These are phyloP conservation scores for Colletotrichum spinosum DNA, from an alignment of 2,329 filamentous ascomycete species.

Conservation along the genomic window DNA sequence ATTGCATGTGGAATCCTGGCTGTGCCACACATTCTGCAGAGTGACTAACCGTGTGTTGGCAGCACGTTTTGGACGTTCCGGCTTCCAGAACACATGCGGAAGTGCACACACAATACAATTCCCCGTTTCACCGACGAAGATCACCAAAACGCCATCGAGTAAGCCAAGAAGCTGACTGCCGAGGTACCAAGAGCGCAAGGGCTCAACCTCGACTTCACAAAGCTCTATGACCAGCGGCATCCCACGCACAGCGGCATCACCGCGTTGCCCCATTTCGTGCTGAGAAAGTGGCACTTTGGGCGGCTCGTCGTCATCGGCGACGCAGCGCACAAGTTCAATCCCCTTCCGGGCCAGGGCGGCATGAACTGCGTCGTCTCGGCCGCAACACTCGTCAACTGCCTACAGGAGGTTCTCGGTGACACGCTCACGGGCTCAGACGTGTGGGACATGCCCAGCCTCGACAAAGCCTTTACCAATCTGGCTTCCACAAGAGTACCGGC, in stretches of 20 bases:
- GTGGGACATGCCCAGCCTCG: slow-evolving; percentile 1
- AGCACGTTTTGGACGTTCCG: slow-evolving; percentile 4
- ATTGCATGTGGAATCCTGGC: background rate
- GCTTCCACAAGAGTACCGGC: background rate
- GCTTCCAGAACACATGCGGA: background rate
- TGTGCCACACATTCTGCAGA: too few relatives aligned
- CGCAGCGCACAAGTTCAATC: slow-evolving; percentile 47
- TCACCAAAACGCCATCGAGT: background rate
- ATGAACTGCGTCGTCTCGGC: slow-evolving; percentile 43
- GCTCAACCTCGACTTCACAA: background rate
- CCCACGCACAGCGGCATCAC: slow-evolving; percentile 39
- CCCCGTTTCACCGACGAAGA: background rate
- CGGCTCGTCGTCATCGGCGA: slow-evolving; percentile 47
- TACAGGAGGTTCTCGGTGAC: background rate
- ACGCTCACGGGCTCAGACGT: background rate
- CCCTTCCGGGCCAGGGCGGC: slow-evolving; percentile 42
- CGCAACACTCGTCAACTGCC: slow-evolving; percentile 39
- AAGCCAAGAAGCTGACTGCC: background rate
- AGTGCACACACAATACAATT: background rate
- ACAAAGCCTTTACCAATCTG: background rate
- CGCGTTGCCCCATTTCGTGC: slow-evolving; percentile 47
- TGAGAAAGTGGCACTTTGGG: slow-evolving; percentile 46
- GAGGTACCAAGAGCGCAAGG: slow-evolving; percentile 40
- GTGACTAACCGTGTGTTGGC: background rate
- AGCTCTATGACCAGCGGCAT: background rate